Evolutionary conservation across 805 yeast species (phyloP).

Genomic region (Yarrowia porcina): DNA sequence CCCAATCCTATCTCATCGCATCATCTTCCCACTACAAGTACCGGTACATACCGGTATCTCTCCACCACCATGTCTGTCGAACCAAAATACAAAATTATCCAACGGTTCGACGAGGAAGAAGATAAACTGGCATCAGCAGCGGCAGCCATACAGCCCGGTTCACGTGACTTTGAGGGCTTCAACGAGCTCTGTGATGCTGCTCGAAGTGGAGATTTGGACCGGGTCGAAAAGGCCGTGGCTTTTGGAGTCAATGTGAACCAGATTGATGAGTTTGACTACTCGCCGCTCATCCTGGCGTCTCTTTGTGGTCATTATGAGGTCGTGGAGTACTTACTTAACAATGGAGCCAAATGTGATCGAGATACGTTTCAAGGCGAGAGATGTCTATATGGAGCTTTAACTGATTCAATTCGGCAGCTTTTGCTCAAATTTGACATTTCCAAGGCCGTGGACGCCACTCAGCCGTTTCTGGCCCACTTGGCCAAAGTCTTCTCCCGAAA

Average conservation of each 20-base stretch:
- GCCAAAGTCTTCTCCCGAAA: conserved; percentile 42
- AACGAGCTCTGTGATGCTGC: conserved; percentile 60
- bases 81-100: conserved; percentile 13
- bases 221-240: conserved; percentile 55
- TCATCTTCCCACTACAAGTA: not conserved
- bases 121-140: not conserved
- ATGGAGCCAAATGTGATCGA: conserved; percentile 75
- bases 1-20: not conserved
- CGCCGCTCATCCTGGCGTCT: conserved; percentile 70
- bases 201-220: conserved; percentile 62
- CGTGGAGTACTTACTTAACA: conserved; percentile 56
- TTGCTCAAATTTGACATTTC: conserved; percentile 60
- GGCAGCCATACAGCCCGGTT: not conserved
- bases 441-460: conserved; percentile 61
- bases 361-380: conserved; percentile 80
- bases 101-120: conserved; percentile 19
- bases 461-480: conserved; percentile 72
- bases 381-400: conserved; percentile 75
- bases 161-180: conserved; percentile 23
- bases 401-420: conserved; percentile 58
- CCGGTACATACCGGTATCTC: too few relatives aligned
- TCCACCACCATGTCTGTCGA: not conserved
- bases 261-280: conserved; percentile 69
- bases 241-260: conserved; percentile 53
- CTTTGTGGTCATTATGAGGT: conserved; percentile 69